Percentiles rank a stretch among this genome's conserved stretches.
Evolutionary conservation across 148 eudicot species (phyloP).

Genomic region (Cornus controversa): DNA sequence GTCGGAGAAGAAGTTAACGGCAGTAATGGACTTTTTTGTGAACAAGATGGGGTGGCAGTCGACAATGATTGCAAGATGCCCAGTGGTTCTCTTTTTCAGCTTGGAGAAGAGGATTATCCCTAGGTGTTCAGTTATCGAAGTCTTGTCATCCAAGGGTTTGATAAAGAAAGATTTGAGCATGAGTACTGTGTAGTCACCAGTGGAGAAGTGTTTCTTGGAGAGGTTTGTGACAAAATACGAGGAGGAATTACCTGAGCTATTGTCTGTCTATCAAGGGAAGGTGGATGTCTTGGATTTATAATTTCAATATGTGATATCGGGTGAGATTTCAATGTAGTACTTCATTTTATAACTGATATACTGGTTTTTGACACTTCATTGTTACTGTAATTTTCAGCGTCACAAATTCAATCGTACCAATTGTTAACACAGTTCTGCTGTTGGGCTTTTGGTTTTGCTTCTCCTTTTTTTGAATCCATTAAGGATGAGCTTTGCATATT

Average conservation of each 20-base stretch:
- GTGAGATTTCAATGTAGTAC: not conserved
- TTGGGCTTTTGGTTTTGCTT: not conserved
- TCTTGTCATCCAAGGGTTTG: conserved; percentile 5
- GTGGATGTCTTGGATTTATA: not conserved
- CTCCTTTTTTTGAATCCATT: not conserved
- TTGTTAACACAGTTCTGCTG: not conserved
- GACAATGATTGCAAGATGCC: not conserved
- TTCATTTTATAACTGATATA: not conserved
- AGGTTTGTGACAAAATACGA: conserved; percentile 5
- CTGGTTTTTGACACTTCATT: not conserved
- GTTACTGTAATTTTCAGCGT: not conserved
- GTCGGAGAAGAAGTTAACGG: conserved; percentile 16
- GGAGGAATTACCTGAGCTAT: not conserved
- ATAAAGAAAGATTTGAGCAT: conserved; percentile 9
- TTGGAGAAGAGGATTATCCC: conserved; percentile 19
- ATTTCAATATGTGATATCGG: not conserved
- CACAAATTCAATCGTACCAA: not conserved
- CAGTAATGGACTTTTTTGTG: conserved; percentile 18
- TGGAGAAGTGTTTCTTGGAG: conserved; percentile 2
- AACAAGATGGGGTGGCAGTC: conserved; percentile 15
- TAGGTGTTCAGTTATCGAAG: conserved; percentile 13
- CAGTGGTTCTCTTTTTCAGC: conserved; percentile 5
- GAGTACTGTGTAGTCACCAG: not conserved
- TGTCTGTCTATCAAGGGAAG: not conserved
- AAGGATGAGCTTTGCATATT: not conserved